Base-by-base conservation (phyloP, 2,329 filamentous ascomycete genomes). In the Cyphellophora europaea region DNA sequence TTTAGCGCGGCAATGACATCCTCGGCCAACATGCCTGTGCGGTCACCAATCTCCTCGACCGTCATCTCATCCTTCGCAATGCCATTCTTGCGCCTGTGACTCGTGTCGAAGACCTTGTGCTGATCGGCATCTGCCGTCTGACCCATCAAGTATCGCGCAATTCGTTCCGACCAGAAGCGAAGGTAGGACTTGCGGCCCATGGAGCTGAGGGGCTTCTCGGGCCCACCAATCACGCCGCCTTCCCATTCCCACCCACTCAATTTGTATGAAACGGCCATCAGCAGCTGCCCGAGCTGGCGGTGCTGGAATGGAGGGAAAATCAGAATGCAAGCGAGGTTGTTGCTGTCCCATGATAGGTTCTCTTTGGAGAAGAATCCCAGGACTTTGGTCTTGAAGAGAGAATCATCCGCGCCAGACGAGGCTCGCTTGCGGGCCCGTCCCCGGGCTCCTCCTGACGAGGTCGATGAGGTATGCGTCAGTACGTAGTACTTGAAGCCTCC, bases 341-440 rank as follows among this genome's bases (percentile, higher is more conserved):
- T 96, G 52, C 89, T 88, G 53, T 98, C 91, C 89, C 91, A 98
- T 3, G 86, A 94, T 69, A 95, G 82, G 58, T 96, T 96, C 59
- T 98, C 91, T 56, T 98, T 96, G 44, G 84, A 93, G 65, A 96
- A 98, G 70, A 96, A 96, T n/a, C 91, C 91, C 1, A 89, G 75
- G 18, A 95, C 79, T 52, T 80, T 76, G 4, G 46, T 41, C 6
- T 38, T 37, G 17, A 41, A 28, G 6, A 41, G 34, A 48, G 59
- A 52, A 38, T 53, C 48, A 52, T 65, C 53, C 12, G 37, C 19
- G 4, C 40, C 38, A n/a, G 48, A 42, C 12, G 31, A 39, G 19
- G 40, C 40, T 16, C 44, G 38, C 36, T 45, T 47, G 12, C 39
- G 32, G 13, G 39, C 46, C 25, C 42, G 32, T 11, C 33, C 40